Evolutionary conservation across 1,284 basidiomycete genomes (phyloP).

Genomic region (Kalmanozyma brasiliensis): DNA sequence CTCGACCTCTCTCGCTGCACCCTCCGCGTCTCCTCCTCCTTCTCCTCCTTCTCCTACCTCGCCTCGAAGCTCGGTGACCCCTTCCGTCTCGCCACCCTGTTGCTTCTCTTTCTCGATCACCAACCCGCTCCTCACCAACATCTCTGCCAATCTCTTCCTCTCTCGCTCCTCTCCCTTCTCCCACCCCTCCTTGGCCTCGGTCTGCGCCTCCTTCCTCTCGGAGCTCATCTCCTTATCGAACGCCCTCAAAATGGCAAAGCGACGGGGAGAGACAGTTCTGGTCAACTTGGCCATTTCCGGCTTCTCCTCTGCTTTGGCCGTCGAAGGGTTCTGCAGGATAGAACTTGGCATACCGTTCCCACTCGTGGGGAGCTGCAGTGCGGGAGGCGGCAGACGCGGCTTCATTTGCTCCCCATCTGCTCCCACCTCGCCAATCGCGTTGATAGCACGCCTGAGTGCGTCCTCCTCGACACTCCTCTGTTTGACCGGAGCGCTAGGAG

Average conservation of each 20-base stretch:
- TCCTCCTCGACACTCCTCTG: constrained; percentile 35
- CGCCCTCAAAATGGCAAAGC: constrained; percentile 26
- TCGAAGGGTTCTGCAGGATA: constrained; percentile 15
- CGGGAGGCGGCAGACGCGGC: constrained; percentile 29
- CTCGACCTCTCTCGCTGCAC: neutral
- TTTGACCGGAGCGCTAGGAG: constrained; percentile 18
- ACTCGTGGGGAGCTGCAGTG: constrained; percentile 33
- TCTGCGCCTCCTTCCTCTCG: constrained; percentile 24
- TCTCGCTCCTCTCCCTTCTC: constrained; percentile 26
- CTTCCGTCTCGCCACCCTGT: too few species aligned
- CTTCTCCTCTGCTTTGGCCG: constrained; percentile 1
- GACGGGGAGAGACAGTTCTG: constrained; percentile 19
- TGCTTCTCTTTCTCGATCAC: neutral
- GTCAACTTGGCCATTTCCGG: constrained; percentile 19
- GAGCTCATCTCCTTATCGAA: constrained; percentile 35
- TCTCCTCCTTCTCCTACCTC: neutral
- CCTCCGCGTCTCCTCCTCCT: neutral
- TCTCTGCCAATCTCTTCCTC: constrained; percentile 17
- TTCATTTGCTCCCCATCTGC: constrained; percentile 25
- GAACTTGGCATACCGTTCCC: constrained; percentile 4
- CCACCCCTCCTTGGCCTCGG: constrained; percentile 37
- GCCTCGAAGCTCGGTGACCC: too few species aligned
- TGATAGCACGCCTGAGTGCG: constrained; percentile 1
- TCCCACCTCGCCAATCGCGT: constrained; percentile 1
- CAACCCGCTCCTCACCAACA: constrained; percentile 14